Evolutionary conservation across 2,329 filamentous ascomycete genomes (phyloP), one percentile per base, ranked within the genome.

Genomic region (Cladosporium velox): DNA sequence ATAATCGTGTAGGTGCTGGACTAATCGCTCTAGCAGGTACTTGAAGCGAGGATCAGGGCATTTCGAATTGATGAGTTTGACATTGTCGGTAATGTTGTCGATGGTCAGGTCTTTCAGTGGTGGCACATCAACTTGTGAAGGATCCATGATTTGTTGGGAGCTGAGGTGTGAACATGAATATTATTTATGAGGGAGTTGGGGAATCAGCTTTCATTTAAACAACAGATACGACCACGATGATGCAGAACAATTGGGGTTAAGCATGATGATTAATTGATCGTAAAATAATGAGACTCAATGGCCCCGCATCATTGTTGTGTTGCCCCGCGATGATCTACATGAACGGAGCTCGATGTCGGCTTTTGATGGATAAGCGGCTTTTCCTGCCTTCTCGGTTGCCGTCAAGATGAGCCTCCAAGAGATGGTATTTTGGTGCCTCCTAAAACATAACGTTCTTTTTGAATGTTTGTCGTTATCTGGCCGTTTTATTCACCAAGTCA

Each of bases 1-100:
- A 75, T 93, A 94, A 79, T 93, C 91, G 78, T 95, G 91, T 1
- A 94, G 81, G 78, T 95, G 91, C 14, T 87, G 86, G 58, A 93
- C 90, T 15, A 93, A 84, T 21, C 90, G 84, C 72, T 90, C 86
- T 75, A 94, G 85, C 55, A 95, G 77, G 76, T 91, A 93, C 68
- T 86, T 89, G 68, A 91, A 80, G 24, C 91, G 85, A 26, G 84
- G 80, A 72, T 92, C 83, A 11, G 82, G 75, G 72, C 87, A 86
- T 80, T 89, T 86, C 11, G 89, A 90, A 79, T 94, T 94, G 78
- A 93, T 92, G 55, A 84, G 82, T 74, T 90, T 84, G 35, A 90
- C 88, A 73, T 93, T 92, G 60, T 90, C 86, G 64, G 91, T 93
- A 77, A 93, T 93, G 78, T 93, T 93, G 74, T 92, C 89, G 70